phyloP scores from a whole-genome alignment of 1,139 yeast genomes.

The Blastobotrys apis region DNA sequence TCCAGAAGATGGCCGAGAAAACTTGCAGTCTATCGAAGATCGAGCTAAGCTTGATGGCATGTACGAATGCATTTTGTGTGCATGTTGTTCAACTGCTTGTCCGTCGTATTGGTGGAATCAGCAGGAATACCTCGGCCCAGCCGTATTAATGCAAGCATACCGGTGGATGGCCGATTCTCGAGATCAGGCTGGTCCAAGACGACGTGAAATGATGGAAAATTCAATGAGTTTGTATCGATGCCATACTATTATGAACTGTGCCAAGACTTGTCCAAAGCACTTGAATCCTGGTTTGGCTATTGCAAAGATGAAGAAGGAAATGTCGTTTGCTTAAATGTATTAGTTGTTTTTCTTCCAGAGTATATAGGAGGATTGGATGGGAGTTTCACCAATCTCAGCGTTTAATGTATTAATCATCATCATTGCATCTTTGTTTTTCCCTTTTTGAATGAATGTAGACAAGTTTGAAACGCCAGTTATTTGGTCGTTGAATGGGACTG shows the following conservation, averaged over 20 bases:
- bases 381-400: too few species aligned
- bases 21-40: conserved; percentile 85
- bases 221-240: conserved; percentile 98
- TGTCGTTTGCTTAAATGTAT: conserved; percentile 61
- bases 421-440: not conserved
- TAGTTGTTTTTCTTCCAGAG: not conserved
- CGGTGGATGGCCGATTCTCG: conserved; percentile 98
- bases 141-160: conserved; percentile 97
- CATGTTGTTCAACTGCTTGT: conserved; percentile 98
- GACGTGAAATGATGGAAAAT: conserved; percentile 91
- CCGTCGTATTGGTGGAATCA: conserved; percentile 99
- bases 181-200: conserved; percentile 77
- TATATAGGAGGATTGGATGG: too few species aligned
- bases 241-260: conserved; percentile 98
- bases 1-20: conserved; percentile 91
- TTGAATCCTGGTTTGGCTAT: conserved; percentile 97
- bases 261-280: conserved; percentile 98
- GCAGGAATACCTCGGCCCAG: conserved; percentile 97
- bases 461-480: conserved; percentile 1
- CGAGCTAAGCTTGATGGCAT: conserved; percentile 95
- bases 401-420: not conserved
- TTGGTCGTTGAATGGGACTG: not conserved
- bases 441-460: not conserved
- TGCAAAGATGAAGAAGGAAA: conserved; percentile 92
- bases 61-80: conserved; percentile 97